A percentile compares a stretch with the other conserved stretches of the same genome.
Conservation (phyloP, 2,329 filamentous ascomycete species). For the Beauveria australis region DNA sequence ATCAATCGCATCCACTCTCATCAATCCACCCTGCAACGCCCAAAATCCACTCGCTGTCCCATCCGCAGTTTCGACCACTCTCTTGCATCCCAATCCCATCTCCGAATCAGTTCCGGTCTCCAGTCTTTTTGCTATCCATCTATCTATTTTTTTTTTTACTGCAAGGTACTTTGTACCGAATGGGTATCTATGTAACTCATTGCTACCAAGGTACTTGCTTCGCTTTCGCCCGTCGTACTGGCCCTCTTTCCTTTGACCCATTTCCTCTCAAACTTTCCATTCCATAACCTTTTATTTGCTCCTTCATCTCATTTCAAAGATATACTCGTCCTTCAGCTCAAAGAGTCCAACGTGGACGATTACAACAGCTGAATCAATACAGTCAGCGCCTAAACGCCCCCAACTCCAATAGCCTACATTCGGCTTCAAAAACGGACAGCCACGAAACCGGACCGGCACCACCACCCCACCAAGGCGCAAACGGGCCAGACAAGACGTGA, state of each 20-base stretch:
- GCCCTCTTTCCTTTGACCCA: not conserved
- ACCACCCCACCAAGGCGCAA: slow-evolving; percentile 6
- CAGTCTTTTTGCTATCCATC: slow-evolving; percentile 1
- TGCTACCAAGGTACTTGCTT: not conserved
- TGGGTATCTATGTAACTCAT: not conserved
- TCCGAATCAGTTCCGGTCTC: slow-evolving; percentile 4
- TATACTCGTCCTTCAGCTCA: not conserved
- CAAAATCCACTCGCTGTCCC: not conserved
- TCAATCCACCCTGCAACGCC: not conserved
- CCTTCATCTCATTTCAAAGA: not conserved
- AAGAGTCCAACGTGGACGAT: not conserved
- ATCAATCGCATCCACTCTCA: not conserved
- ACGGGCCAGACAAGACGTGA: not conserved
- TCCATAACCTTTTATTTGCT: not conserved
- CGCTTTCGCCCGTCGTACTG: not conserved
- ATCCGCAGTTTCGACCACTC: not conserved
- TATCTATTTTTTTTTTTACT: not conserved
- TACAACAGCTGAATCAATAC: not conserved
- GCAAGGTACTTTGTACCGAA: not conserved
- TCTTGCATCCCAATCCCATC: not conserved
- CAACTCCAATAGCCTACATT: slow-evolving; percentile 1
- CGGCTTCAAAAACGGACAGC: not conserved
- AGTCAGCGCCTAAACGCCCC: not conserved
- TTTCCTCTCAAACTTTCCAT: not conserved
- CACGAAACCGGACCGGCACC: not conserved